Evolutionary conservation across 768 basidiomycete genomes (phyloP), one percentile per base, ranked within the genome.

Genomic region (Termitomyces sp.): DNA sequence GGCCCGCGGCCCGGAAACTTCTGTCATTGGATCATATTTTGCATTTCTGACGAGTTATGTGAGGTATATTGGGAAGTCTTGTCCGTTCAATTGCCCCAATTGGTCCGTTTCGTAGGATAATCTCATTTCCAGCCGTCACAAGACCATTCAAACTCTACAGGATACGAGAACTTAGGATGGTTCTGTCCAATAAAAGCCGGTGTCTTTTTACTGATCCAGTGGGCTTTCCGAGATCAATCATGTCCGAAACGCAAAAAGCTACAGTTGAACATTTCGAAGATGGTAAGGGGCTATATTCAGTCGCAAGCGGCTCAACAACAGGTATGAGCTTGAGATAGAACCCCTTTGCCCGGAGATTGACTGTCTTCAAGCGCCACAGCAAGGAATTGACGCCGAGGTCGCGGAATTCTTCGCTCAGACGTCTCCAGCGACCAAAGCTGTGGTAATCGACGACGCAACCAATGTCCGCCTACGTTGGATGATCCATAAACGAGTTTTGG

Each of bases 401-500:
- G 77, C 77, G 2, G 67, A 76, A 18, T 80, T 80, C 65, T 77
- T 79, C 54, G 73, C 75, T 7, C 65, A 73, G 53, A 62, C 65
- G 8, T 55, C 65, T 27, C 55, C 54, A 12, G 54, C n/a, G n/a
- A 42, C 64, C 4, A 67, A 71, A 41, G 63, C 64, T 9, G 58
- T 75, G 8, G 68, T 71, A 4, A 79, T 80, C 39, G 75, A 78
- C 58, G 76, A 78, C 20, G 73, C 68, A 27, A 78, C 75, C 34
- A 80, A 80, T 63, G 56, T 51, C 48, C 72, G 78, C 13, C 65
- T 81, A 49, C 71, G 77, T 24, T 74, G 76, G 75, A 75, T 77
- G 75, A 69, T 81, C 18, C 75, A 80, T 64, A 78, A 75, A 58
- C 75, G 78, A 34, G 75, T 81, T 22, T 65, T 79, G 30, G 75